Evolutionary conservation across 768 basidiomycete genomes (phyloP), one percentile per base, ranked within the genome.

Genomic region (Ramaria rubella): DNA sequence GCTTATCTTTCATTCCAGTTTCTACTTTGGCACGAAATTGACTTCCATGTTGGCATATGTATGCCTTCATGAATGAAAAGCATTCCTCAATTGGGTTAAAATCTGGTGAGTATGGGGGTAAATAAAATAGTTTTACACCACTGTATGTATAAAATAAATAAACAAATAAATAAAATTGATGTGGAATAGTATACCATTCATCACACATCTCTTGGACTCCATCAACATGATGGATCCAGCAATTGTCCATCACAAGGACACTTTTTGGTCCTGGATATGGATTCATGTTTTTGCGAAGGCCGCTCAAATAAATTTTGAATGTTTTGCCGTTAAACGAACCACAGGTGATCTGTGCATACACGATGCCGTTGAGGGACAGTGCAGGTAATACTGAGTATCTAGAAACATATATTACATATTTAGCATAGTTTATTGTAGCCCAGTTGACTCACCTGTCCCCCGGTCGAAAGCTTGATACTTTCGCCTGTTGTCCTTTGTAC

Each of bases 231-330:
- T 76, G 72, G 19, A 74, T 72, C 1, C 50, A 27, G 6, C 68
- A 67, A 59, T 74, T 75, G 57, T 75, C 74, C 68, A 75, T 70
- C 1, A 75, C 62, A 31, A 76, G 56, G 1, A 75, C 72, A 6
- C 69, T 73, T 11, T 74, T 71, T 2, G 60, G 61, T 0, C 27
- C 58, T 0, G 72, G 74, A 48, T 59, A 76, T 1, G 70, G 73
- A 19, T 73, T 58, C 75, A 77, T 77, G 2, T 57, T 34, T 21
- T 66, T 62, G 1, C 76, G 67, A 0, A 76, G 59, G 0, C 64
- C 59, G 4, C 63, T 40, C 11, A 78, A 62, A 56, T 73, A 77
- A 0, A 62, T 23, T 0, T 36, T 24, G 58, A 77, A 75, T 1
- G 5, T 27, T 7, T 30, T 58, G 0, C 51, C 58, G 19, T 62